Evolutionary conservation across 2,329 filamentous ascomycete species (phyloP), one percentile per base, ranked within the genome.

Genomic region (Ophiostoma ulmi): DNA sequence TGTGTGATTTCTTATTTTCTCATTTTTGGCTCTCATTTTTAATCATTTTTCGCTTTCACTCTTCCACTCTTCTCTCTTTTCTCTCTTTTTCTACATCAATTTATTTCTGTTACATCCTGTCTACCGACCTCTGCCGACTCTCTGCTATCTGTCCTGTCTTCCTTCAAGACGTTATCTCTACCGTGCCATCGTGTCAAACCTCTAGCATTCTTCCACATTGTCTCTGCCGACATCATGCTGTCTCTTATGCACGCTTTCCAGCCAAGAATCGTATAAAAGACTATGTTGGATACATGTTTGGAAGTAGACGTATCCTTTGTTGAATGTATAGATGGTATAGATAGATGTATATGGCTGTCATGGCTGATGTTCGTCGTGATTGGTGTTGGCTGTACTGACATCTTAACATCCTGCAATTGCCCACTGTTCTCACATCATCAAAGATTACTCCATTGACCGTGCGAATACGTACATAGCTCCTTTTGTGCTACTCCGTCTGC

Each of bases 141-240:
- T 3, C 38, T 39, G 6, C 44, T 48, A 58, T 22, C 52, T 58
- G n/a, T 14, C 52, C 52, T 58, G n/a, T 22, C 52, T 11, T 26
- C 22, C n/a, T 58, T 48, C 44, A n/a, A 17, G 44, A 48, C 44
- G 52, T 58, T 58, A 58, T 58, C 52, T 58, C 22, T 22, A 26
- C 8, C 52, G 52, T 58, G 52, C 52, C 52, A 58, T 58, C 7
- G 52, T 48, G 44, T 48, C 44, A 4, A n/a, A 20, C 20, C 44
- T 58, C 52, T 26, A 13, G 11, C 52, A 26, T 58, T 58, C 52
- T 58, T 58, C 52, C 13, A 58, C n/a, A 58, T 58, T 3, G 52
- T 58, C 52, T 58, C 52, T 58, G 52, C 52, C 52, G 52, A 58
- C 52, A 58, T 22, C 52, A 22, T 58, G 52, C 52, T 58, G 52